Evolutionary conservation across 495 filamentous ascomycete species (phyloP).

Genomic region (Tuber umbilicatum): DNA sequence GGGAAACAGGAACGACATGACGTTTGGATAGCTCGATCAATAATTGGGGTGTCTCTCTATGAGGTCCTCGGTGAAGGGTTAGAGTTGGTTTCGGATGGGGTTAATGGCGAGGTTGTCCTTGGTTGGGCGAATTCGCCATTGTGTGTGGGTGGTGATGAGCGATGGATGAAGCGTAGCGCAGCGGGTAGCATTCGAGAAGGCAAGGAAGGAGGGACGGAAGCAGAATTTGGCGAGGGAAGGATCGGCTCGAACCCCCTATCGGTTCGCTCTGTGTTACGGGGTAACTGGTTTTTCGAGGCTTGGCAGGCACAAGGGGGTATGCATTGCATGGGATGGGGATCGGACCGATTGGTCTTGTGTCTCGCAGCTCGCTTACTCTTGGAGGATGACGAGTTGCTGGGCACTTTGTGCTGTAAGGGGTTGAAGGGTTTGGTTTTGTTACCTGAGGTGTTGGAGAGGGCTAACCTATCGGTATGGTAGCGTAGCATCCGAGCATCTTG

Average conservation of each 20-base stretch:
- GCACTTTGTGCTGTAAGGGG: neutral
- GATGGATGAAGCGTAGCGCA: neutral
- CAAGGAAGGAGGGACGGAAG: neutral
- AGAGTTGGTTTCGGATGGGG: neutral
- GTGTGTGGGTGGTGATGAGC: neutral
- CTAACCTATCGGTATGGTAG: neutral
- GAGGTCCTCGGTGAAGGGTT: neutral
- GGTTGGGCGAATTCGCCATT: neutral
- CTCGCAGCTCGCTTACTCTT: neutral
- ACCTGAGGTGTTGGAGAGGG: neutral
- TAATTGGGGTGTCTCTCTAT: neutral
- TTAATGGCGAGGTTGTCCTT: neutral
- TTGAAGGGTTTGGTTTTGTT: neutral
- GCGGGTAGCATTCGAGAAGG: neutral
- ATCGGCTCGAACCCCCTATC: conserved; percentile 1
- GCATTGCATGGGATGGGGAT: neutral
- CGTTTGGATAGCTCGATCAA: neutral
- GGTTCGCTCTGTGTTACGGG: neutral
- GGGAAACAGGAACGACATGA: neutral
- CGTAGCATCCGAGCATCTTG: neutral
- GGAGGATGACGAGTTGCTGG: neutral
- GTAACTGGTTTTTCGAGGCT: neutral
- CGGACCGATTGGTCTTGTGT: neutral
- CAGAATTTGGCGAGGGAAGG: neutral
- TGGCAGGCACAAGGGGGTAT: neutral